A percentile compares a stretch with the other conserved stretches of the same genome.
These are phyloP conservation scores for Biancaea sappan DNA, from an alignment of 306 rosid species.

Conservation along the genomic window DNA sequence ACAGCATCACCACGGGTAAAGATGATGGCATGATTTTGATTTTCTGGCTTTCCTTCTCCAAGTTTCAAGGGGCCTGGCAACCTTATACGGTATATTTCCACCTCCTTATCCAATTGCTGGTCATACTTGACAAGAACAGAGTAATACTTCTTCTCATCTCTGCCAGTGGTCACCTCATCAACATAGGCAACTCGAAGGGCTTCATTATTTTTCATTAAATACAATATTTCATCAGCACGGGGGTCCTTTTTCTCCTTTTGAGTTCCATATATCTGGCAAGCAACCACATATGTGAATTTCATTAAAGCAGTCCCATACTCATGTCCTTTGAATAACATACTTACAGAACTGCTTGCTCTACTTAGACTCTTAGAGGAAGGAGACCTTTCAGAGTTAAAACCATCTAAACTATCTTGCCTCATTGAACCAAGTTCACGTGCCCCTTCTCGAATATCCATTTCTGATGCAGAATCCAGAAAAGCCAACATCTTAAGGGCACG, in stretches of 20 bases:
- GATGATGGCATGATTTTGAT: conserved; percentile 54
- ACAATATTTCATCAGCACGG: conserved; percentile 51
- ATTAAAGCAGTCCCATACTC: conserved; percentile 90
- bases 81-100: conserved; percentile 51
- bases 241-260: conserved; percentile 74
- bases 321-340: conserved; percentile 82
- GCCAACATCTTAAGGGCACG: conserved; percentile 94
- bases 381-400: conserved; percentile 48
- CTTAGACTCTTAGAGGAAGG: conserved; percentile 61
- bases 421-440: conserved; percentile 76
- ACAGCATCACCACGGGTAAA: conserved; percentile 57
- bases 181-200: conserved; percentile 58
- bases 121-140: conserved; percentile 59
- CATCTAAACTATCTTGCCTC: conserved; percentile 57
- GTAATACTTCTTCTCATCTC: conserved; percentile 48
- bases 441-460: conserved; percentile 92
- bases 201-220: conserved; percentile 49
- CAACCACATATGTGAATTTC: conserved; percentile 92
- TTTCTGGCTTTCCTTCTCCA: conserved; percentile 61
- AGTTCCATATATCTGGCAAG: conserved; percentile 94
- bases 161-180: conserved; percentile 44
- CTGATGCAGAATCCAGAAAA: conserved; percentile 93
- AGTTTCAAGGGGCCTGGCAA: conserved; percentile 59
- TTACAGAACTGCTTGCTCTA: conserved; percentile 65
- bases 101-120: conserved; percentile 51